phyloP scores from a whole-genome alignment of 495 filamentous ascomycete genomes.

The Talaromyces wortmannii region DNA sequence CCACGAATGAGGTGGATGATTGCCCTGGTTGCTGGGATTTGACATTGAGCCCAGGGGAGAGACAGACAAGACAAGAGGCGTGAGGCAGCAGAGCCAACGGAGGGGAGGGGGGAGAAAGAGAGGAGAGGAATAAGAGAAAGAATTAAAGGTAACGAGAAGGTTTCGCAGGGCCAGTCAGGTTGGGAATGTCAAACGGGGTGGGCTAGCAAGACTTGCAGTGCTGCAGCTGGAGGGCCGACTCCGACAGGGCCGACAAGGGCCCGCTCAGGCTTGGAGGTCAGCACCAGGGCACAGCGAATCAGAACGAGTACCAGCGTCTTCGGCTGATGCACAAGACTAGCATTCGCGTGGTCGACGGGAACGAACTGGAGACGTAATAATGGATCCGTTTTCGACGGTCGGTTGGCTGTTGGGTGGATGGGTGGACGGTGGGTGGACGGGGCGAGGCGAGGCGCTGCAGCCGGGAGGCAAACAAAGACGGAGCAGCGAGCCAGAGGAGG shows the following conservation, averaged over 20 bases:
- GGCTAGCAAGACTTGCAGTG: constrained; percentile 2
- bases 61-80: neutral
- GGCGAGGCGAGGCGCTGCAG: neutral
- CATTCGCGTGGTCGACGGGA: constrained; percentile 7
- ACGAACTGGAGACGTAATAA: constrained; percentile 6
- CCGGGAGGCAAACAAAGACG: constrained; percentile 7
- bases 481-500: neutral
- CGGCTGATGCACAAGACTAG: constrained; percentile 8
- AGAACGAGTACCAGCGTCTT: constrained; percentile 4
- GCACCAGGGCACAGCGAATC: constrained; percentile 6
- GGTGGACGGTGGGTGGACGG: neutral
- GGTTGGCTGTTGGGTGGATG: neutral
- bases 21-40: constrained; percentile 6
- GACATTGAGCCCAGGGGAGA: constrained; percentile 5
- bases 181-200: constrained; percentile 7
- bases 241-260: constrained; percentile 7
- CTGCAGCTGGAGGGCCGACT: constrained; percentile 5
- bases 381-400: constrained; percentile 2
- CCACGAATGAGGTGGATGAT: constrained; percentile 6
- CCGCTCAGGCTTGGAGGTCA: neutral
- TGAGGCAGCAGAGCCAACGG: constrained; percentile 7
- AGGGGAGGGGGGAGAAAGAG: constrained; percentile 2
- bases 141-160: constrained; percentile 4
- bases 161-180: constrained; percentile 5
- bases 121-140: constrained; percentile 5